Conservation (phyloP, 2,329 filamentous ascomycete species). For the Grosmannia huntii region DNA sequence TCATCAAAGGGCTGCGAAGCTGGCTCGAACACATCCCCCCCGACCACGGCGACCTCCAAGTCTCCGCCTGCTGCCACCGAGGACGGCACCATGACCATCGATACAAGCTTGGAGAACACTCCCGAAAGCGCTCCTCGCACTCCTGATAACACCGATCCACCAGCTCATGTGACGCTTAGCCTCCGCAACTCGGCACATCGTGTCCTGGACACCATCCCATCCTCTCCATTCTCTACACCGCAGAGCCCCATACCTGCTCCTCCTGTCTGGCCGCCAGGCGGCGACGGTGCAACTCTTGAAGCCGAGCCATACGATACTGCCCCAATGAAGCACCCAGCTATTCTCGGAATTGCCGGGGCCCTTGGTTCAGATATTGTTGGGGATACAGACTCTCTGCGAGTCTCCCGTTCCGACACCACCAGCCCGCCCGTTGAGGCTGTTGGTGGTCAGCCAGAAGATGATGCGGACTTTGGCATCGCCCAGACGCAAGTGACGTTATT, state of each 20-base stretch:
- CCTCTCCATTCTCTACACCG: constrained; percentile 30
- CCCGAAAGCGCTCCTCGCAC: constrained; percentile 20
- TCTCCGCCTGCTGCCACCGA: constrained; percentile 14
- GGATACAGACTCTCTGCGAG: constrained; percentile 13
- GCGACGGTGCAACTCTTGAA: constrained; percentile 16
- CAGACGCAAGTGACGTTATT: constrained; percentile 15
- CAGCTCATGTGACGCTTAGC: constrained; percentile 40
- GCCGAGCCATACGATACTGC: constrained; percentile 29
- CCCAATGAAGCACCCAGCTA: background rate
- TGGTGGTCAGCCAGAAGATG: constrained; percentile 24
- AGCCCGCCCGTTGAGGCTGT: constrained; percentile 34
- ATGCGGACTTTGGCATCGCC: constrained; percentile 12
- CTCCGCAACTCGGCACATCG: constrained; percentile 32
- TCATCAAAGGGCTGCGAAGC: constrained; percentile 15
- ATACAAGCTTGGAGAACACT: constrained; percentile 28
- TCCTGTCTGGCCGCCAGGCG: background rate
- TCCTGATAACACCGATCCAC: background rate
- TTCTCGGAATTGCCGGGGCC: background rate
- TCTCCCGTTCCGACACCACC: constrained; percentile 24
- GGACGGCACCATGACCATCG: constrained; percentile 27
- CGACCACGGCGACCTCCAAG: background rate
- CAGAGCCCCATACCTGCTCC: constrained; percentile 5
- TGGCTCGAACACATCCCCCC: background rate
- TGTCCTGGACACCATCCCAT: constrained; percentile 26
- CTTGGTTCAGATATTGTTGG: background rate